A percentile compares a stretch with the other conserved stretches of the same genome.
These are phyloP conservation scores for Fusarium irregulare DNA, from an alignment of 2,329 filamentous ascomycete genomes.

Conservation along the genomic window DNA sequence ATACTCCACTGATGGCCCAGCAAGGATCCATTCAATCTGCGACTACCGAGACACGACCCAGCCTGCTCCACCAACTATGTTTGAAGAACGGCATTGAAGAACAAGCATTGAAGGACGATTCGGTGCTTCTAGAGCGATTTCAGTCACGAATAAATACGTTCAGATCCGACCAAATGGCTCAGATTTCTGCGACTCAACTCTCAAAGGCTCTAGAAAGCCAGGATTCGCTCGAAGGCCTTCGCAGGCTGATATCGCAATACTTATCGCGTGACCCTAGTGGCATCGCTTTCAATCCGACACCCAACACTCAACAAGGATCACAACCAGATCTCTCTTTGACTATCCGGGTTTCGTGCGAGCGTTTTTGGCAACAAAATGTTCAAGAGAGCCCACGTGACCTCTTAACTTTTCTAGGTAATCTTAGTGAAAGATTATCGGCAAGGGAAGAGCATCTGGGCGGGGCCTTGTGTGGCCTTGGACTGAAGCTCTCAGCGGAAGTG, in stretches of 20 bases:
- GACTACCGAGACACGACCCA: constrained; percentile 9
- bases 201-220: constrained; percentile 37
- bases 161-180: constrained; percentile 9
- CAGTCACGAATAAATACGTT: constrained; percentile 43
- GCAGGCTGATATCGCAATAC: constrained; percentile 48
- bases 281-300: neutral
- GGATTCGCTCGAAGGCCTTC: constrained; percentile 45
- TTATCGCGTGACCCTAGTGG: constrained; percentile 41
- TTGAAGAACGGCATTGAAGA: constrained; percentile 39
- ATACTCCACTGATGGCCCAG: constrained; percentile 27
- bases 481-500: constrained; percentile 48
- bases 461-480: constrained; percentile 47
- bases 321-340: constrained; percentile 28
- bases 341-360: constrained; percentile 43
- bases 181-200: constrained; percentile 27
- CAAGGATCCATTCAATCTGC: constrained; percentile 9
- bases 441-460: constrained; percentile 41
- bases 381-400: constrained; percentile 27
- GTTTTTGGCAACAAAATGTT: constrained; percentile 25
- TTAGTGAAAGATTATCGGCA: constrained; percentile 50
- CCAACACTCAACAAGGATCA: neutral
- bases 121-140: constrained; percentile 53
- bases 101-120: constrained; percentile 42
- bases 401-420: constrained; percentile 56
- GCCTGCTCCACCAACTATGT: constrained; percentile 37